phyloP scores from a whole-genome alignment of 2,329 filamentous ascomycete genomes.

The Zasmidium citrigriseum region DNA sequence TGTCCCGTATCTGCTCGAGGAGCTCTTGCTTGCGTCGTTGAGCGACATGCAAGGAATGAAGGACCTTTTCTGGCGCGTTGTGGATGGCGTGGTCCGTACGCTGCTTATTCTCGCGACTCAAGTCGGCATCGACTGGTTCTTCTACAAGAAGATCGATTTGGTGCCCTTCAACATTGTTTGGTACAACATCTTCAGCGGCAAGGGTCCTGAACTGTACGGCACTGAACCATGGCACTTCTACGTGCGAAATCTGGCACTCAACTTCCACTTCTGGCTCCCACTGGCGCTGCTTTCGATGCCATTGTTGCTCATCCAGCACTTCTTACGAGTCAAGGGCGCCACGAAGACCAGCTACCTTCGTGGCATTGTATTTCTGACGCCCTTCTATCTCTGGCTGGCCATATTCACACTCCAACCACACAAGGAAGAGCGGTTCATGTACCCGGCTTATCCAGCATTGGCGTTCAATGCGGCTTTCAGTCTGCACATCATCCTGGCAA shows the following conservation, averaged over 20 bases:
- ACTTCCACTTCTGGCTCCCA: constrained; percentile 94
- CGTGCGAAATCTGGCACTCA: constrained; percentile 82
- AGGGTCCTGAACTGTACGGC: constrained; percentile 84
- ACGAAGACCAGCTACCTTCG: constrained; percentile 71
- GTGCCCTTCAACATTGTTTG: constrained; percentile 91
- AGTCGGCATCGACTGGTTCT: constrained; percentile 75
- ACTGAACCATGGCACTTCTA: constrained; percentile 98
- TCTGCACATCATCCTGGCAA: constrained; percentile 75
- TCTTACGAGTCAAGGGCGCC: constrained; percentile 61
- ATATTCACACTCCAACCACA: constrained; percentile 93
- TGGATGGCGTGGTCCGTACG: constrained; percentile 68
- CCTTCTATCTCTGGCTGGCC: constrained; percentile 91
- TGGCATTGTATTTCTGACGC: constrained; percentile 73
- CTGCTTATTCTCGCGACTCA: constrained; percentile 70
- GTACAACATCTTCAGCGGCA: constrained; percentile 89
- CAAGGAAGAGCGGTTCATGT: constrained; percentile 99
- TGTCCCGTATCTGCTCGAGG: constrained; percentile 78
- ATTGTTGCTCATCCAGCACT: constrained; percentile 71
- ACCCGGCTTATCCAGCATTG: constrained; percentile 88
- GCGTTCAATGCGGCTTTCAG: constrained; percentile 85
- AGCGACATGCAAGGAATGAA: constrained; percentile 43
- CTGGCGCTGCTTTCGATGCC: constrained; percentile 75
- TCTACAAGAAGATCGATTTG: constrained; percentile 75
- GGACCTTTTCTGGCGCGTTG: constrained; percentile 62
- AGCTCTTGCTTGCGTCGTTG: constrained; percentile 58